phyloP scores from a whole-genome alignment of 129 eudicot genomes.

The Rutidosis leptorrhynchoides region DNA sequence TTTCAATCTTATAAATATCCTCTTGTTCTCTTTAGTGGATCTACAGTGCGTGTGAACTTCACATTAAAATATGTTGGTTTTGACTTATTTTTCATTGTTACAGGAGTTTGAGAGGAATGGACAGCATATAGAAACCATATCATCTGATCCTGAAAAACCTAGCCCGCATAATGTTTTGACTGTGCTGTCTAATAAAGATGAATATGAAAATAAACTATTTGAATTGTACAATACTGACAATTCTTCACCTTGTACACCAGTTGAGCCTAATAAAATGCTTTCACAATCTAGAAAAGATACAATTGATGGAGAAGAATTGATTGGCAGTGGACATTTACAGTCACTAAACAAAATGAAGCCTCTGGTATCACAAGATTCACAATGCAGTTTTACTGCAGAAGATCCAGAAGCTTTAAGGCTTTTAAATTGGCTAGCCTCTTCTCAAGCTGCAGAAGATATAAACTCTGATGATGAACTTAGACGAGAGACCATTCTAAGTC shows the following conservation, averaged over 20 bases:
- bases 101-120: conserved; percentile 83
- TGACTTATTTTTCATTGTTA: conserved; percentile 22
- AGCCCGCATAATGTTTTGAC: conserved; percentile 53
- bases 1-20: conserved; percentile 16
- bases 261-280: conserved; percentile 15
- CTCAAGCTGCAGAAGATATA: conserved; percentile 94
- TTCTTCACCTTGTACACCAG: conserved; percentile 32
- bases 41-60: too few relatives aligned
- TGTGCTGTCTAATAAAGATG: conserved; percentile 47
- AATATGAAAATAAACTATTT: conserved; percentile 40
- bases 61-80: neutral
- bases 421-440: conserved; percentile 96
- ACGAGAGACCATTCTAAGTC: conserved; percentile 73
- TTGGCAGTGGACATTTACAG: conserved; percentile 24
- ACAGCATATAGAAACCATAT: conserved; percentile 44
- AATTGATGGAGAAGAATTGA: conserved; percentile 31
- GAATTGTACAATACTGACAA: conserved; percentile 43
- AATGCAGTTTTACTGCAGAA: conserved; percentile 27
- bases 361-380: conserved; percentile 20
- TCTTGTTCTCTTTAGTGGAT: conserved; percentile 3
- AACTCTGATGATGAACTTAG: conserved; percentile 96
- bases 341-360: conserved; percentile 23
- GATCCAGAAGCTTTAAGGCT: conserved; percentile 82
- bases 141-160: conserved; percentile 68
- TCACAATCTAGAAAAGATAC: conserved; percentile 30